Evolutionary conservation across 257 asterid species (phyloP).

Genomic region (Asclepias syriaca): DNA sequence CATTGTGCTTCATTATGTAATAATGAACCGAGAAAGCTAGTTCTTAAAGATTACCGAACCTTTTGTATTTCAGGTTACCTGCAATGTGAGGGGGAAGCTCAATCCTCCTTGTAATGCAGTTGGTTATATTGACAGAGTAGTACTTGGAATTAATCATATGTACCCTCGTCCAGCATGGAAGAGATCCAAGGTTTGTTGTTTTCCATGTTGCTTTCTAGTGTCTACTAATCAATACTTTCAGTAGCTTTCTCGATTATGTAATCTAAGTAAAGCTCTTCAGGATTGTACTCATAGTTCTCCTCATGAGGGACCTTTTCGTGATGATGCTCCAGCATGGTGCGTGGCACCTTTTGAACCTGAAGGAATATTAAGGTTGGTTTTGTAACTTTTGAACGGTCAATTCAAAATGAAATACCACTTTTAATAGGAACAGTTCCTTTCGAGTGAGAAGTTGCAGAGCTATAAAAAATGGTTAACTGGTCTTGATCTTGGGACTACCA

Average conservation of each 20-base stretch:
- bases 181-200: conserved; percentile 51
- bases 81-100: conserved; percentile 57
- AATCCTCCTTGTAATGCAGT: conserved; percentile 81
- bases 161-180: conserved; percentile 77
- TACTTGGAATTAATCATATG: conserved; percentile 69
- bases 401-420: neutral
- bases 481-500: neutral
- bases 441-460: neutral
- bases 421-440: neutral
- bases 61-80: conserved; percentile 35
- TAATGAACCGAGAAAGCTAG: neutral
- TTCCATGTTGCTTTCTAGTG: neutral
- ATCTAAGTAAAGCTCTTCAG: conserved; percentile 27
- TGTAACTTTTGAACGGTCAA: neutral
- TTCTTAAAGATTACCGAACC: neutral
- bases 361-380: conserved; percentile 64
- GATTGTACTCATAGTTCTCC: conserved; percentile 62
- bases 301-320: conserved; percentile 51
- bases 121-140: conserved; percentile 60
- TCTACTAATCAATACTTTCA: neutral
- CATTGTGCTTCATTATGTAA: neutral
- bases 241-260: neutral
- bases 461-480: neutral
- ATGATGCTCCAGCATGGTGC: conserved; percentile 75
- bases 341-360: conserved; percentile 78